Evolutionary conservation across 1,284 basidiomycete species (phyloP).

Genomic region (Sutorius eximius): DNA sequence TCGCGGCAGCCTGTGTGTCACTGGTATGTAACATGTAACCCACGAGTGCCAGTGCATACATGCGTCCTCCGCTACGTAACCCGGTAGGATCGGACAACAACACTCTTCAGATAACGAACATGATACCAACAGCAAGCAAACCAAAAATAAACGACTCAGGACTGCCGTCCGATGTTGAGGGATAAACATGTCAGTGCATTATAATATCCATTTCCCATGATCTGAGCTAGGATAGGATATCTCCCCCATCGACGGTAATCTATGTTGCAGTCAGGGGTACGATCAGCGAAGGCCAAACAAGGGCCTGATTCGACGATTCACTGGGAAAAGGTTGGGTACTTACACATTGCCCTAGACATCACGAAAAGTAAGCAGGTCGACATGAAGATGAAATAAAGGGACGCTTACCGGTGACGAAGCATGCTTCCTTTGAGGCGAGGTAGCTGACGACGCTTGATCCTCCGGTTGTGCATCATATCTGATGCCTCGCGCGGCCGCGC

Average conservation of each 20-base stretch:
- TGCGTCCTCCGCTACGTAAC: too few species aligned
- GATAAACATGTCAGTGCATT: too few species aligned
- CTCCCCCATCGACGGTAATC: slow-evolving; percentile 1
- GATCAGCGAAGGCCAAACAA: neutral
- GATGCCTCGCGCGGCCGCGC: neutral
- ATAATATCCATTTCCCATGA: neutral
- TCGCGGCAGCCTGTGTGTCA: too few species aligned
- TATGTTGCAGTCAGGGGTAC: neutral
- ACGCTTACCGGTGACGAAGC: neutral
- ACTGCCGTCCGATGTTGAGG: too few species aligned
- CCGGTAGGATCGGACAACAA: too few species aligned
- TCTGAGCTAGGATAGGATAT: neutral
- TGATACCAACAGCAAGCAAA: too few species aligned
- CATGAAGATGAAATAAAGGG: neutral
- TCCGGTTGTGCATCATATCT: slow-evolving; percentile 35
- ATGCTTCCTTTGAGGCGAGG: slow-evolving; percentile 29
- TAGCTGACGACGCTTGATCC: slow-evolving; percentile 39
- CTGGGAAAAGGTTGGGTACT: neutral
- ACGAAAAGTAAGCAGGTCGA: neutral
- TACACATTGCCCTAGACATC: neutral
- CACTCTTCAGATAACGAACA: too few species aligned
- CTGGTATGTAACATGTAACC: too few species aligned
- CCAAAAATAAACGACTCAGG: too few species aligned
- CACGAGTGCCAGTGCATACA: too few species aligned
- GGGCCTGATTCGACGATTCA: neutral